Percentiles rank a stretch among this genome's conserved stretches.
Conservation (phyloP, 352 stramenopile species). For the Globisporangium spinosum region DNA sequence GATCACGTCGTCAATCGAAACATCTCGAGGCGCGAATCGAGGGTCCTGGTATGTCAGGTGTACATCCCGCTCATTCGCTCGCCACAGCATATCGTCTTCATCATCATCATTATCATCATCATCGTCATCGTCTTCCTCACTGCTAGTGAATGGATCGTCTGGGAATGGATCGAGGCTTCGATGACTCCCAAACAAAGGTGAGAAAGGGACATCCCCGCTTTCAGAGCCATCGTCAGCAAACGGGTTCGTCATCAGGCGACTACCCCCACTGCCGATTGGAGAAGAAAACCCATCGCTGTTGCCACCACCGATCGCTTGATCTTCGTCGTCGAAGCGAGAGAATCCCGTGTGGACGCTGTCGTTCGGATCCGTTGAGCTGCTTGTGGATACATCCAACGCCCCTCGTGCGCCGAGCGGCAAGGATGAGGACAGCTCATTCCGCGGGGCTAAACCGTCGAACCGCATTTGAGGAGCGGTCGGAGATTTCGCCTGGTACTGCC, state of each 20-base stretch:
- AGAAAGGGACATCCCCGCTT: neutral
- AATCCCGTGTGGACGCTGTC: slow-evolving; percentile 1
- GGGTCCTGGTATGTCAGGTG: neutral
- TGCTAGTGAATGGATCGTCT: slow-evolving; percentile 24
- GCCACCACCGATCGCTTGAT: neutral
- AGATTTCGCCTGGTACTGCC: slow-evolving; percentile 76
- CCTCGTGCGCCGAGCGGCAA: neutral
- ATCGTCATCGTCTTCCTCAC: slow-evolving; percentile 20
- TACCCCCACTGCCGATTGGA: neutral
- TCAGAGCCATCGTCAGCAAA: slow-evolving; percentile 6
- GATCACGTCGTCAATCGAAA: slow-evolving; percentile 12
- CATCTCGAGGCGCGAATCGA: neutral
- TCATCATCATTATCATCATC: slow-evolving; percentile 10
- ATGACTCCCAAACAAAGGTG: neutral
- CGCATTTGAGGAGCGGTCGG: slow-evolving; percentile 20
- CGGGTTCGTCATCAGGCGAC: slow-evolving; percentile 3
- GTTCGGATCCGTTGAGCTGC: slow-evolving; percentile 5
- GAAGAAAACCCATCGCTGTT: neutral
- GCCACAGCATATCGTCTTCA: neutral
- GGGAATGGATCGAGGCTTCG: slow-evolving; percentile 21
- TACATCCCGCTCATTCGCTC: neutral
- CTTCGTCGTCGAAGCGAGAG: slow-evolving; percentile 6
- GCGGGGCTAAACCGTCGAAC: neutral
- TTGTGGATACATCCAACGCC: neutral
- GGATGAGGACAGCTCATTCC: neutral